Evolutionary conservation across 805 yeast species (phyloP).

Genomic region (Scheffersomyces stipitis): DNA sequence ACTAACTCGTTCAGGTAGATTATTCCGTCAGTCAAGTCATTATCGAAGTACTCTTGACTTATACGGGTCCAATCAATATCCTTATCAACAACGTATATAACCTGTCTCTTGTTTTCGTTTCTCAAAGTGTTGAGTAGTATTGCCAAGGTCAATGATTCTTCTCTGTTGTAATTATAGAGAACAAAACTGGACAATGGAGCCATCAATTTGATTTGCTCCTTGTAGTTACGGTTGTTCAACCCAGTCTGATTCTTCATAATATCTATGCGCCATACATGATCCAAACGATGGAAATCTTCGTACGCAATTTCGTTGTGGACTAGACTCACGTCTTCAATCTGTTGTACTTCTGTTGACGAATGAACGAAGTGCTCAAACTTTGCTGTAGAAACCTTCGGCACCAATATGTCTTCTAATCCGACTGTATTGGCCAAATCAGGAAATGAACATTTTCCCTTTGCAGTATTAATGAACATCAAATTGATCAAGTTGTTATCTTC

Average conservation of each 20-base stretch:
- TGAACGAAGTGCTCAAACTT: neutral
- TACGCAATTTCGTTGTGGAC: neutral
- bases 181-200: conserved; percentile 34
- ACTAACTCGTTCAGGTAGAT: conserved; percentile 4
- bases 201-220: conserved; percentile 27
- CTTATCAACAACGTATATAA: conserved; percentile 21
- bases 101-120: conserved; percentile 4
- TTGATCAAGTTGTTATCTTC: conserved; percentile 6
- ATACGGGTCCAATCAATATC: conserved; percentile 6
- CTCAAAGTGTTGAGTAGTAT: conserved; percentile 18
- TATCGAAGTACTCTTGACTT: conserved; percentile 3
- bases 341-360: neutral
- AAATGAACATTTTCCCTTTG: neutral
- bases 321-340: neutral
- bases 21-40: conserved; percentile 1
- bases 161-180: conserved; percentile 25
- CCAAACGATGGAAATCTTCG: neutral
- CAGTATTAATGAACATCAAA: conserved; percentile 11
- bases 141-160: conserved; percentile 8
- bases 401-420: conserved; percentile 6
- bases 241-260: conserved; percentile 3
- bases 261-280: neutral
- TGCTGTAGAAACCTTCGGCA: conserved; percentile 4
- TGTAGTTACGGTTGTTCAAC: conserved; percentile 31
- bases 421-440: conserved; percentile 10